Evolutionary conservation across 768 basidiomycete species (phyloP), one percentile per base, ranked within the genome.

Genomic region (Strobilomyces dryophilus): DNA sequence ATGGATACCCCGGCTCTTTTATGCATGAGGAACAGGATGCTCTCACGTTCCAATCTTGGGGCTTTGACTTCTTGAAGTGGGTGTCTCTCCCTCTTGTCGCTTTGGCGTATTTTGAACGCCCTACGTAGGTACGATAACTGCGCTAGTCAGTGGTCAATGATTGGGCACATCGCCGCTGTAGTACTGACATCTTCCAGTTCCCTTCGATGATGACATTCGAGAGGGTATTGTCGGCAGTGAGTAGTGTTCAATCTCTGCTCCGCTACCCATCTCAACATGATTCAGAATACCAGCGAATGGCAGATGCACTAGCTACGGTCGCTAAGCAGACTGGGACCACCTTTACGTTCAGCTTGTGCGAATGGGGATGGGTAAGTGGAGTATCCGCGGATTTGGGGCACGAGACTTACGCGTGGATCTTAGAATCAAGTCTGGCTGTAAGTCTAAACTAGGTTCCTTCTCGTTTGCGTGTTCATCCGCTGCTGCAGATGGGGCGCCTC

Each of bases 31-130:
- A 73, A 21, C 75, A 79, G 73, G 84, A 85, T 66, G 76, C 75
- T 32, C 71, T 78, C 58, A 71, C 76, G 3, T 85, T 85, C 70
- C 76, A 78, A 48, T 61, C 64, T 42, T 86, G 84, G 84, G 82
- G 81, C 1, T 84, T 85, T 53, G 82, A 85, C 61, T 73, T 78
- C 53, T 68, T 85, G 37, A 85, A 85, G 83, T 84, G 51, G 39
- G 80, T 46, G 8, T 31, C 57, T 42, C 45, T 41, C 12, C 29
- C 18, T 31, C 47, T 27, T 18, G 4, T 43, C 32, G 27, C 27
- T 41, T 24, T 14, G 20, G 26, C 12, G 31, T 26, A 31, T 27
- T 10, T 24, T 55, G 21, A 61, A 11, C 29, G 34, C 48, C 34
- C 10, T 14, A 9, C 45, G 27, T 29, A 83, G 80, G 65, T 83